Percentiles rank a stretch among this genome's conserved stretches.
Evolutionary conservation across 768 basidiomycete genomes (phyloP).

Genomic region (Termitomyces sp.): DNA sequence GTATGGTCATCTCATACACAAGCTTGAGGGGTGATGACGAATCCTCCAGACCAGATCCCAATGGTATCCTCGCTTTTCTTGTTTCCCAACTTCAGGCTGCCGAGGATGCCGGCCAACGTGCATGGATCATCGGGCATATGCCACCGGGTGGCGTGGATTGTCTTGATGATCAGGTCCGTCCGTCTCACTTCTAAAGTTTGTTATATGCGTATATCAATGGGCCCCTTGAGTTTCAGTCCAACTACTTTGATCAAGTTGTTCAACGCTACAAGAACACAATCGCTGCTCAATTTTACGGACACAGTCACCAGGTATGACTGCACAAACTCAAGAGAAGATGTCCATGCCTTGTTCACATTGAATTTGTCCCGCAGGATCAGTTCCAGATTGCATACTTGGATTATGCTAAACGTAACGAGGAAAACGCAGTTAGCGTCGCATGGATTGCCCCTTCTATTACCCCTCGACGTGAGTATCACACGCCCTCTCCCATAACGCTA

Average conservation of each 20-base stretch:
- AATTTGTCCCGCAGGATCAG: constrained; percentile 16
- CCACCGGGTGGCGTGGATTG: constrained; percentile 43
- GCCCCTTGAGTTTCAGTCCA: constrained; percentile 31
- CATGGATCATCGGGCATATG: constrained; percentile 60
- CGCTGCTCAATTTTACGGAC: constrained; percentile 58
- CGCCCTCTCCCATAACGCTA: not conserved
- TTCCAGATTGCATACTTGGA: constrained; percentile 57
- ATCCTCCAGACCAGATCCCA: constrained; percentile 40
- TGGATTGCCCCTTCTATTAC: constrained; percentile 53
- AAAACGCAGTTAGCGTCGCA: constrained; percentile 39
- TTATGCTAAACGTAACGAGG: constrained; percentile 36
- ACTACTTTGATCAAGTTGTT: constrained; percentile 58
- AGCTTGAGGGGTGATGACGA: not conserved
- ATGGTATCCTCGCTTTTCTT: constrained; percentile 51
- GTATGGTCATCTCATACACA: constrained; percentile 10
- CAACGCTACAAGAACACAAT: constrained; percentile 55
- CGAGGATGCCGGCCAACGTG: constrained; percentile 53
- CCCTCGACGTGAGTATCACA: constrained; percentile 37
- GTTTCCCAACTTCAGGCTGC: constrained; percentile 50
- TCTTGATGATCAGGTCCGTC: constrained; percentile 43
- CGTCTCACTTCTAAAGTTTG: not conserved
- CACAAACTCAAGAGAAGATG: not conserved
- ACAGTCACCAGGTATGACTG: constrained; percentile 38
- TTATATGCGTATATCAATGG: not conserved
- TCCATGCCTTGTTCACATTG: not conserved